Conservation (phyloP, 73 alveolate species). For the Paramecium bursaria region DNA sequence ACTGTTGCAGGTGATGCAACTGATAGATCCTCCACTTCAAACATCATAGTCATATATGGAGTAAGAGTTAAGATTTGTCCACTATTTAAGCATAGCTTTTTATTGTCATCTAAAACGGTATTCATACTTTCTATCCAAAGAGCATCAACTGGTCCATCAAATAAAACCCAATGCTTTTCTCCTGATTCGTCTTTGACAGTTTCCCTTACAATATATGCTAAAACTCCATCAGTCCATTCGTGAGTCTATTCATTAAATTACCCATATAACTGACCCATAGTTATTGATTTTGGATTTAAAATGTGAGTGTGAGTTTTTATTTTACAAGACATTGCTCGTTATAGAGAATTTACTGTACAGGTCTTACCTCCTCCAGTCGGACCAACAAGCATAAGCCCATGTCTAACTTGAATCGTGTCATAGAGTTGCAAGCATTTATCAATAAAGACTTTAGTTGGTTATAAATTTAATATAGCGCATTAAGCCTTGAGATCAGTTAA, state of each 20-base stretch:
- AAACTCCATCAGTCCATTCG: slow-evolving; percentile 99
- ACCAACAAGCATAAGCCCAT: slow-evolving; percentile 98
- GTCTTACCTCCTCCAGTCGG: slow-evolving; percentile 99
- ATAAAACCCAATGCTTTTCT: slow-evolving; percentile 95
- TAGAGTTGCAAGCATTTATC: slow-evolving; percentile 96
- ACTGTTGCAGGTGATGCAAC: slow-evolving; percentile 99
- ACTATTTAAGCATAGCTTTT: slow-evolving; percentile 83
- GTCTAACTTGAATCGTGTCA: slow-evolving; percentile 97
- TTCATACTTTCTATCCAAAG: slow-evolving; percentile 98
- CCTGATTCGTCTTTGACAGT: slow-evolving; percentile 85
- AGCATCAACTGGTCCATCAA: slow-evolving; percentile 99
- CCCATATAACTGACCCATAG: slow-evolving; percentile 99
- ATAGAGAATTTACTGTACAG: slow-evolving; percentile 84
- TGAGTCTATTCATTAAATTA: slow-evolving; percentile 96
- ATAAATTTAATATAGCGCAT: slow-evolving; percentile 87
- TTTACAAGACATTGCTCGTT: slow-evolving; percentile 86
- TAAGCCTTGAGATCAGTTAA: slow-evolving; percentile 74
- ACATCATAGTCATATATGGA: slow-evolving; percentile 90
- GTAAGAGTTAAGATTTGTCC: slow-evolving; percentile 87
- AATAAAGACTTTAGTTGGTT: slow-evolving; percentile 94
- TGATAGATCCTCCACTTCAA: slow-evolving; percentile 95
- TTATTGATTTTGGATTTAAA: slow-evolving; percentile 97
- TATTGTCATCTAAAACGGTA: slow-evolving; percentile 99
- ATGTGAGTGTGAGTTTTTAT: slow-evolving; percentile 87
- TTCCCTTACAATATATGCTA: slow-evolving; percentile 92